phyloP scores from a whole-genome alignment of 139 green algal species.

The Chloropicon primus region DNA sequence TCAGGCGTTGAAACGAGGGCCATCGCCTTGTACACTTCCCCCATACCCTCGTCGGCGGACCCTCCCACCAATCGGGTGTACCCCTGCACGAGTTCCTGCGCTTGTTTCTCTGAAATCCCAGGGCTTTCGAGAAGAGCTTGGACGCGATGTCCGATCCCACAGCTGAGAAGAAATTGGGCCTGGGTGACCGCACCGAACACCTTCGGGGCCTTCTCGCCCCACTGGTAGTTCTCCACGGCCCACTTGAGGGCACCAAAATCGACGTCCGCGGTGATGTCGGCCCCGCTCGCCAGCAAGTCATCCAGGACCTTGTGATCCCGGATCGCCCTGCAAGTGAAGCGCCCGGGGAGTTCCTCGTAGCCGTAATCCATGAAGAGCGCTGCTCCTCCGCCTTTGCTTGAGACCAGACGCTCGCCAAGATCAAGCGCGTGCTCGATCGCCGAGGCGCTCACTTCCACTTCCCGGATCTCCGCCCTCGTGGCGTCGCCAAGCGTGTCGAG shows the following conservation, averaged over 20 bases:
- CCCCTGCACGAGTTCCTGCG: not conserved
- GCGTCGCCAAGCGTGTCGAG: not conserved
- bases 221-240: constrained; percentile 6
- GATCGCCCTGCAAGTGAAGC: constrained; percentile 41
- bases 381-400: constrained; percentile 44
- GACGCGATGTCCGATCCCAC: not conserved
- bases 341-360: constrained; percentile 42
- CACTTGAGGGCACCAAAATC: constrained; percentile 69
- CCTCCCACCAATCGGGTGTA: not conserved
- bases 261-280: constrained; percentile 81
- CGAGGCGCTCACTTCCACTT: not conserved
- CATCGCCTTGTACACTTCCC: not conserved
- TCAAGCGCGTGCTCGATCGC: not conserved
- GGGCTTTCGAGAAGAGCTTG: not conserved
- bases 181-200: not conserved
- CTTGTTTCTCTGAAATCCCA: not conserved
- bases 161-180: not conserved
- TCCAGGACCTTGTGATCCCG: constrained; percentile 42
- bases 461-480: not conserved
- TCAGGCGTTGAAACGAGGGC: not conserved
- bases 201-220: not conserved
- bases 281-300: constrained; percentile 54
- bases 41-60: not conserved
- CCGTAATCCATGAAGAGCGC: constrained; percentile 94
- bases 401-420: not conserved